A percentile compares a stretch with the other conserved stretches of the same genome.
Evolutionary conservation across 371 early-diverging fungal species (phyloP).

Genomic region (Homolaphlyctis polyrhiza): DNA sequence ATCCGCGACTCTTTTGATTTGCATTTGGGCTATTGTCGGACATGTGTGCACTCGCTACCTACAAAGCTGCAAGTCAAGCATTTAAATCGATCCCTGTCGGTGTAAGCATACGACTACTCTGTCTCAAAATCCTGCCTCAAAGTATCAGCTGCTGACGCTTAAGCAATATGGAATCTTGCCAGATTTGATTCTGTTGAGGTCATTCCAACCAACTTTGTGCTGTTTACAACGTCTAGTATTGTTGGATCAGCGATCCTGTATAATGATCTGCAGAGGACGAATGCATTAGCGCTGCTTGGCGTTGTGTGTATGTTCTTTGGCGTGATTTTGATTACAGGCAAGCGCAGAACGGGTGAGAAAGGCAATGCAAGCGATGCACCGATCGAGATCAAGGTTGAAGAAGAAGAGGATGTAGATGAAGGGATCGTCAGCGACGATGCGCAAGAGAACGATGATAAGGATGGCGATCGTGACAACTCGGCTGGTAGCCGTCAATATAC

Average conservation of each 20-base stretch:
- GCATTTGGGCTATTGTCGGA: no score
- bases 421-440: no score
- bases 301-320: constrained; percentile 63
- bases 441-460: no score
- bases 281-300: constrained; percentile 38
- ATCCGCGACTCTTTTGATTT: no score
- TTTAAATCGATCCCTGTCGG: constrained; percentile 59
- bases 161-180: not conserved
- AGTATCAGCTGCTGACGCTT: no score
- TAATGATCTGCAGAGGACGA: constrained; percentile 12
- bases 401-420: no score
- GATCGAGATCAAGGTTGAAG: no score
- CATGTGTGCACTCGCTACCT: not conserved
- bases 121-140: not conserved
- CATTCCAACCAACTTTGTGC: constrained; percentile 75
- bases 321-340: constrained; percentile 60
- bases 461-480: no score
- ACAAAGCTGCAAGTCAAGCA: constrained; percentile 58
- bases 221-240: constrained; percentile 72
- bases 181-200: constrained; percentile 45
- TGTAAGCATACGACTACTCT: not conserved
- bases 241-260: constrained; percentile 59
- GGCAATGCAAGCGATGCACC: no score
- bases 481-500: no score
- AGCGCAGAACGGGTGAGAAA: no score